phyloP scores from a whole-genome alignment of 2,329 filamentous ascomycete genomes.

The Monosporascus sp. region DNA sequence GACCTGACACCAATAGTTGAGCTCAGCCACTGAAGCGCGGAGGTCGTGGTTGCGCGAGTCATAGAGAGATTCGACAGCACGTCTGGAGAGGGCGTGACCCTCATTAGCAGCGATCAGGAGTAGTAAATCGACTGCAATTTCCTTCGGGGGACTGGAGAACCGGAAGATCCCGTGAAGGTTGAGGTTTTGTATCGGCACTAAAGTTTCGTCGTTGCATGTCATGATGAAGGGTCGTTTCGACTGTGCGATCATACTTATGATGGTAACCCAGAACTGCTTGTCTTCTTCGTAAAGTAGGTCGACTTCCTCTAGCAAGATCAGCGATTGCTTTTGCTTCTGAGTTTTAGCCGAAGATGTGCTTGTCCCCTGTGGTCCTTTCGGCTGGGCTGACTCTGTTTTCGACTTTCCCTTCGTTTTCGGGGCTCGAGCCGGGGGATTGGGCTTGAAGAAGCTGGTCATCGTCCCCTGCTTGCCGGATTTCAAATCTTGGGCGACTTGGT shows the following conservation, averaged over 20 bases:
- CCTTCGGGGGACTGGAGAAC: conserved; percentile 58
- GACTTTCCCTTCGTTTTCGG: conserved; percentile 16
- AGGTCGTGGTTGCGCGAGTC: conserved; percentile 65
- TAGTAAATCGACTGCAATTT: conserved; percentile 73
- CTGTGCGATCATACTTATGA: conserved; percentile 69
- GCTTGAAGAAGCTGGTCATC: conserved; percentile 76
- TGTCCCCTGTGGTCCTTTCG: conserved; percentile 26
- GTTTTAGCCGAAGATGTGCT: conserved; percentile 17
- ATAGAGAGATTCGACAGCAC: conserved; percentile 66
- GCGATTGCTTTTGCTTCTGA: conserved; percentile 75
- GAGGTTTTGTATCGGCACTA: conserved; percentile 70
- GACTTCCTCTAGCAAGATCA: conserved; percentile 90
- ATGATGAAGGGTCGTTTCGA: conserved; percentile 91
- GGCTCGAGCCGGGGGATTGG: conserved; percentile 31
- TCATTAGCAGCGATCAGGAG: conserved; percentile 81
- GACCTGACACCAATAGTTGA: conserved; percentile 97
- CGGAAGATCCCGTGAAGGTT: conserved; percentile 81
- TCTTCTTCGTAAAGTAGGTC: conserved; percentile 94
- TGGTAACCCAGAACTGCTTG: conserved; percentile 85
- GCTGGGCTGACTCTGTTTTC: conserved; percentile 19
- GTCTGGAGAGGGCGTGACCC: conserved; percentile 69
- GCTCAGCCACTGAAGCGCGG: conserved; percentile 72
- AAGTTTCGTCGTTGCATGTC: conserved; percentile 87
- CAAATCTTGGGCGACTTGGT: conserved; percentile 50
- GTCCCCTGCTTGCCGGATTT: conserved; percentile 69